phyloP scores from a whole-genome alignment of 1,284 basidiomycete species.

The Spongiforma sp. region DNA sequence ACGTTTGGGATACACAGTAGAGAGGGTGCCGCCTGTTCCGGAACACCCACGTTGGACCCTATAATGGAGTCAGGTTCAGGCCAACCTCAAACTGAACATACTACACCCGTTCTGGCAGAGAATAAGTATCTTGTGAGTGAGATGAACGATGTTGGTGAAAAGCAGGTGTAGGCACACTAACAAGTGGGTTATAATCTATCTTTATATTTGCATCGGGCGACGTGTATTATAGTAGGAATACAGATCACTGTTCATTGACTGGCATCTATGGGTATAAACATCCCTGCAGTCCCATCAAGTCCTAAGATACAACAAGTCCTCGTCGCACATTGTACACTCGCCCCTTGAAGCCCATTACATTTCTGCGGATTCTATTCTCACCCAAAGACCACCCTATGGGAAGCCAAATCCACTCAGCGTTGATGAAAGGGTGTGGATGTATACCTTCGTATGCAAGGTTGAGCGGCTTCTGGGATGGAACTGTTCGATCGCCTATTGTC shows the following conservation, averaged over 20 bases:
- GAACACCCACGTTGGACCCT: neutral
- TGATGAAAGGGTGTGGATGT: neutral
- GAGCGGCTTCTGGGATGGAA: slow-evolving; percentile 58
- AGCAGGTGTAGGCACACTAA: neutral
- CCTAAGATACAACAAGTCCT: neutral
- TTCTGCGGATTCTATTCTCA: slow-evolving; percentile 32
- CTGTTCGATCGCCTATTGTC: slow-evolving; percentile 52
- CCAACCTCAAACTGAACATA: neutral
- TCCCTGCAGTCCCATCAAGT: no score
- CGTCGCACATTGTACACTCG: neutral
- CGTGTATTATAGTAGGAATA: no score
- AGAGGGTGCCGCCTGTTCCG: neutral
- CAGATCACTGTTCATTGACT: no score
- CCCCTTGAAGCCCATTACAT: neutral
- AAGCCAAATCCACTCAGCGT: neutral
- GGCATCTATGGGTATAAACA: no score
- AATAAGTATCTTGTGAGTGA: neutral
- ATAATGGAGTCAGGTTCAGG: neutral
- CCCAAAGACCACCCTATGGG: slow-evolving; percentile 35
- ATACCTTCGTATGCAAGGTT: slow-evolving; percentile 53
- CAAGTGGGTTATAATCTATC: no score
- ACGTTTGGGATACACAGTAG: neutral
- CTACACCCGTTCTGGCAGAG: no score
- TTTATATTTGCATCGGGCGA: no score
- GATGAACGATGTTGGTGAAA: neutral